Percentiles rank a stretch among this genome's conserved stretches.
phyloP scores from a whole-genome alignment of 2,329 filamentous ascomycete species.

The Sporothrix dimorphospora region DNA sequence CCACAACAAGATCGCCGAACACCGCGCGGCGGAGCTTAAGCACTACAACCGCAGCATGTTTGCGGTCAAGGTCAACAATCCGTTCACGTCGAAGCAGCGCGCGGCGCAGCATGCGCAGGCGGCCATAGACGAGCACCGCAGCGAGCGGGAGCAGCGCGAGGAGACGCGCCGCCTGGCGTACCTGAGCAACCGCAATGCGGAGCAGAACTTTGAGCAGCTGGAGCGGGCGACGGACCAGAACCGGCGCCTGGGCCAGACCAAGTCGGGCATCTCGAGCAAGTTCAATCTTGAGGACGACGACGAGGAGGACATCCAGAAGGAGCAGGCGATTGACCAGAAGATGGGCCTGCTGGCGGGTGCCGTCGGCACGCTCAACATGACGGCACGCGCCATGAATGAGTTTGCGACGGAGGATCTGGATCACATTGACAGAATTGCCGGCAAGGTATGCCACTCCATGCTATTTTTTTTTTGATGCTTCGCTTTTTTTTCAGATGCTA shows the following conservation, averaged over 20 bases:
- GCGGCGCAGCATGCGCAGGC: conserved; percentile 67
- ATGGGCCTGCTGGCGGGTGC: conserved; percentile 70
- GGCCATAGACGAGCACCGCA: conserved; percentile 69
- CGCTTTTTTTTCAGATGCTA: conserved; percentile 13
- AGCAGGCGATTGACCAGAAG: conserved; percentile 58
- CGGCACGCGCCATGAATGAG: conserved; percentile 31
- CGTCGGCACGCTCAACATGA: conserved; percentile 69
- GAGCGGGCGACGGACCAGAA: conserved; percentile 63
- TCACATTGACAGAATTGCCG: conserved; percentile 73
- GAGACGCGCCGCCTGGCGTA: conserved; percentile 48
- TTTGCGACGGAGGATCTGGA: conserved; percentile 72
- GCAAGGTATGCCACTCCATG: conserved; percentile 63
- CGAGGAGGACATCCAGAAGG: conserved; percentile 34
- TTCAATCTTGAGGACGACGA: conserved; percentile 36
- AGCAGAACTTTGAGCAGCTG: conserved; percentile 55
- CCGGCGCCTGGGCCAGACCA: conserved; percentile 53
- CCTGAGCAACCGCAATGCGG: conserved; percentile 48
- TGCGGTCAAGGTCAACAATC: conserved; percentile 74
- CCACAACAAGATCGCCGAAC: conserved; percentile 75
- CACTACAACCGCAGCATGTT: conserved; percentile 91
- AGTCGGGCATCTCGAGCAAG: conserved; percentile 38
- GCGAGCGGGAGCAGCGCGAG: conserved; percentile 68
- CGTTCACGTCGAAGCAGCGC: conserved; percentile 72
- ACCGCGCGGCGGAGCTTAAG: conserved; percentile 81
- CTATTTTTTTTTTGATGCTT: neutral